Conservation (phyloP, 2,329 filamentous ascomycete genomes). For the Ceratocystis cubensis region DNA sequence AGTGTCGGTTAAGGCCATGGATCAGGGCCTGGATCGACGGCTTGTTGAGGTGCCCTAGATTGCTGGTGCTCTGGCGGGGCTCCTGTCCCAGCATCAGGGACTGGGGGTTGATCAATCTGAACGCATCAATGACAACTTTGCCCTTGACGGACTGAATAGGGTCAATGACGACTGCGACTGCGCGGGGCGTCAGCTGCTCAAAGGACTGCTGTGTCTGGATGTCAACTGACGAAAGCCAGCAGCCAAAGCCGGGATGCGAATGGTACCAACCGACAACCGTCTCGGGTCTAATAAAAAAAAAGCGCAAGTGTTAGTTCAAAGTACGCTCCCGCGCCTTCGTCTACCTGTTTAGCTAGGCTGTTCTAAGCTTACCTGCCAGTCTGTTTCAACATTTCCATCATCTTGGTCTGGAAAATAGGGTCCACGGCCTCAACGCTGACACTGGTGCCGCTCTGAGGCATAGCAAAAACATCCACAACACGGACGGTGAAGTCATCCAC, state of each 20-base stretch:
- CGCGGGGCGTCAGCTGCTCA: slow-evolving; percentile 91
- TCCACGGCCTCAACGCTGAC: slow-evolving; percentile 98
- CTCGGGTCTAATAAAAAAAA: slow-evolving; percentile 55
- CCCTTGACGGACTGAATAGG: slow-evolving; percentile 99
- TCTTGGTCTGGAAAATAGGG: slow-evolving; percentile 97
- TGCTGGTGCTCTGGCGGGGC: slow-evolving; percentile 92
- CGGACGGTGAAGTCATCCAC: slow-evolving; percentile 55
- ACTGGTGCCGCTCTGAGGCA: slow-evolving; percentile 96
- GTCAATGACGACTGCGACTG: slow-evolving; percentile 94
- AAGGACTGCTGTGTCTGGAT: slow-evolving; percentile 99
- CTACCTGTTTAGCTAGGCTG: background rate
- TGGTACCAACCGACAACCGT: slow-evolving; percentile 99
- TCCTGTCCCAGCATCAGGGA: slow-evolving; percentile 97
- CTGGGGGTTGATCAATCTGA: slow-evolving; percentile 96
- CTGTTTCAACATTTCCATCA: slow-evolving; percentile 99
- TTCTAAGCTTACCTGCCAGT: slow-evolving; percentile 63
- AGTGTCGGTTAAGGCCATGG: slow-evolving; percentile 93
- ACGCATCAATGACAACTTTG: slow-evolving; percentile 98
- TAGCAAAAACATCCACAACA: slow-evolving; percentile 96
- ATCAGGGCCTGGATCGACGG: slow-evolving; percentile 99
- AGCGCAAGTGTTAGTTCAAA: background rate
- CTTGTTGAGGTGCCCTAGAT: slow-evolving; percentile 96
- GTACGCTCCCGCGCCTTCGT: background rate
- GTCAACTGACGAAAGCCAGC: slow-evolving; percentile 97
- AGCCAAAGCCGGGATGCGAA: slow-evolving; percentile 96